phyloP scores from a whole-genome alignment of 1,139 yeast species.

The Ogataea hybrid region DNA sequence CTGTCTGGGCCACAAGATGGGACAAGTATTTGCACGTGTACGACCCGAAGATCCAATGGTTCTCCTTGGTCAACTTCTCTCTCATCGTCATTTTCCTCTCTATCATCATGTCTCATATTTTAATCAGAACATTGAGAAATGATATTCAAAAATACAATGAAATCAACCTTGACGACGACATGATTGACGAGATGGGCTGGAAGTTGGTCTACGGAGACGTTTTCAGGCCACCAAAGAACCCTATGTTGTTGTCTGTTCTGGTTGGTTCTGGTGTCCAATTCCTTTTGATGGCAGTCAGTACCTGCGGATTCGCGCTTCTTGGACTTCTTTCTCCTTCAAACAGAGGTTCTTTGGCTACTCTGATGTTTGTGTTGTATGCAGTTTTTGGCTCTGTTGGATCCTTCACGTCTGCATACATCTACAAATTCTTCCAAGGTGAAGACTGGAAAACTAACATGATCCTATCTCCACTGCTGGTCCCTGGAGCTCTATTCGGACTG shows the following conservation, averaged over 20 bases:
- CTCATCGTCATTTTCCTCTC: slow-evolving; percentile 76
- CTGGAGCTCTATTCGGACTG: slow-evolving; percentile 65
- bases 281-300: slow-evolving; percentile 69
- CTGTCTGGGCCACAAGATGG: slow-evolving; percentile 99
- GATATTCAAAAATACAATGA: slow-evolving; percentile 90
- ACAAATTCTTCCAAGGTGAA: slow-evolving; percentile 90
- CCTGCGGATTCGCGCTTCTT: slow-evolving; percentile 78
- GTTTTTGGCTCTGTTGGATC: slow-evolving; percentile 80
- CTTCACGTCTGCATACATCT: slow-evolving; percentile 78
- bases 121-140: slow-evolving; percentile 75
- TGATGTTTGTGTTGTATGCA: slow-evolving; percentile 80
- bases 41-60: slow-evolving; percentile 96
- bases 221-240: slow-evolving; percentile 76
- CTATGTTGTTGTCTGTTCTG: slow-evolving; percentile 71
- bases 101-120: slow-evolving; percentile 74
- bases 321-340: slow-evolving; percentile 93
- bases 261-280: slow-evolving; percentile 91
- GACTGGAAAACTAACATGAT: slow-evolving; percentile 85
- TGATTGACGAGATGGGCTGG: slow-evolving; percentile 97
- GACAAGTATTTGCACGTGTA: slow-evolving; percentile 90
- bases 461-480: slow-evolving; percentile 80
- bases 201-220: slow-evolving; percentile 94
- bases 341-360: slow-evolving; percentile 90
- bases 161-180: slow-evolving; percentile 75
- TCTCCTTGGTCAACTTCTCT: slow-evolving; percentile 82